Percentiles rank a stretch among this genome's conserved stretches.
Conservation (phyloP, 129 eudicot species). For the Lactuca sativa region DNA sequence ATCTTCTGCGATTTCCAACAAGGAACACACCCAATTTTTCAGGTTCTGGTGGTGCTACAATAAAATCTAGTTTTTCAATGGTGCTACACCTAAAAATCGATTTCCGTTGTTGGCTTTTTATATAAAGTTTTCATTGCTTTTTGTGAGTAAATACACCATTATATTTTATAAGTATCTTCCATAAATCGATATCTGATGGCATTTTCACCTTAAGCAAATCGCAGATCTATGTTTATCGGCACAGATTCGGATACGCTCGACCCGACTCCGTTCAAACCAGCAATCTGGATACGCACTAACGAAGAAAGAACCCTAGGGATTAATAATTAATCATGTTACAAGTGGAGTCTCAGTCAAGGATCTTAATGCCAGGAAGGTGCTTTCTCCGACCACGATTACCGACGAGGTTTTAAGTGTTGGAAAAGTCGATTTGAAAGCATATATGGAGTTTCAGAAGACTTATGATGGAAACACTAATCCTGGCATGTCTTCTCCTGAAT, state of each 20-base stretch:
- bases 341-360: constrained; percentile 30
- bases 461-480: not conserved
- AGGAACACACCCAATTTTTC: no score
- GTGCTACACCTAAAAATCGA: no score
- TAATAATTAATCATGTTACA: not conserved
- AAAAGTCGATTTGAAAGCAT: not conserved
- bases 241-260: constrained; percentile 47
- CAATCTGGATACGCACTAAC: not conserved
- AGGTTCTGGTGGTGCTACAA: no score
- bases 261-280: constrained; percentile 27
- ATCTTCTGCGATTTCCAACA: no score
- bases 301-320: not conserved
- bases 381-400: constrained; percentile 32
- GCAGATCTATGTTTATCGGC: constrained; percentile 37
- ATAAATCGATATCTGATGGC: constrained; percentile 23
- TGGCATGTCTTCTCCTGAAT: not conserved
- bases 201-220: constrained; percentile 51
- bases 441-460: not conserved
- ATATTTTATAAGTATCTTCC: no score
- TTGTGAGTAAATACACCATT: no score
- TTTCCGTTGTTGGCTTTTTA: no score
- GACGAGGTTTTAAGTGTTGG: constrained; percentile 20
- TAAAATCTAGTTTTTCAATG: no score
- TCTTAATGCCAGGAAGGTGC: constrained; percentile 48
- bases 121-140: no score